Evolutionary conservation across 306 rosid genomes (phyloP), one percentile per base, ranked within the genome.

Genomic region (Urtica urens): DNA sequence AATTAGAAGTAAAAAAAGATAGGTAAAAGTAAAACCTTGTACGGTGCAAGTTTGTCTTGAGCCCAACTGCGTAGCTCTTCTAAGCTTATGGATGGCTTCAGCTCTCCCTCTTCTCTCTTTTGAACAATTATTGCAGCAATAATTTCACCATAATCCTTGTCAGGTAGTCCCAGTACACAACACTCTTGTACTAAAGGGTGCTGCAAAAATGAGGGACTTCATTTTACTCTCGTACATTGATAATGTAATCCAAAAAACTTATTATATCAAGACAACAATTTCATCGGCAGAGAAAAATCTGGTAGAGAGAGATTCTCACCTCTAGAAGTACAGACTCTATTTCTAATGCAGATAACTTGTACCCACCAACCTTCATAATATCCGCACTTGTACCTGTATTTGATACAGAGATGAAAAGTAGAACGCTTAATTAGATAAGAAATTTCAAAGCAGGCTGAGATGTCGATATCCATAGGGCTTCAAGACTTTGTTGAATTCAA

Each of bases 361-460:
- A 84, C 42, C 95, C 95, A 46, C 97, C 97, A 21, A 76, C 92
- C 79, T 90, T 90, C 85, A 90, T 81, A 45, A 90, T 79, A 75
- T 81, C 95, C 2, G 79, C 95, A 47, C 59, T 90, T 42, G 83
- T 74, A 64, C 97, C 97, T 90, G 75, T 47, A 64, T 10, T 40
- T 20, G 29, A 27, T 58, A 63, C 49, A 30, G 43, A 44, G 31
- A 45, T 42, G 57, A 7, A 12, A 45, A 26, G 31, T 29, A 12
- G 27, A 31, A 51, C 6, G 29, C 24, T 10, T 29, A 56, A 42
- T 43, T 12, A 54, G 59, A 15, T 17, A 22, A 6, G 59, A 15
- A 24, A 12, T 38, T 38, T 53, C 25, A 15, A 25, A 38, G 59
- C 39, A 38, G 14, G 28, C 21, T 22, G 33, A 34, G 10, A n/a